Base-by-base conservation (phyloP, 2,329 filamentous ascomycete genomes). In the Akanthomyces lecanii region DNA sequence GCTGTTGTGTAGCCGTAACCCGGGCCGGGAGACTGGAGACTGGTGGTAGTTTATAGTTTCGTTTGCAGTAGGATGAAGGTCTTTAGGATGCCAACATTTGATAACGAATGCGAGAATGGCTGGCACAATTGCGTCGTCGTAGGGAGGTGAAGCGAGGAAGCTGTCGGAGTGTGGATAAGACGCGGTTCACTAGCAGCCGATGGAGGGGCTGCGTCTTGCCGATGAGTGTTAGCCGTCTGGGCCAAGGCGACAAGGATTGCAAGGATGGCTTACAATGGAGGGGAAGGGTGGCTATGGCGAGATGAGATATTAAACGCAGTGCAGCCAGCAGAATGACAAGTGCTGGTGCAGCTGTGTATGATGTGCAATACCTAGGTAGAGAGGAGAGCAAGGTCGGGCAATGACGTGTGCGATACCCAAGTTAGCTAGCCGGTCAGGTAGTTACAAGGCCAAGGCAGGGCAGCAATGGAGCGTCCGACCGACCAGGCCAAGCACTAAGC, bases 1-100 rank as follows among this genome's bases (percentile, higher is more conserved):
- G 79, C 76, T 75, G 76, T 71, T 70, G 72, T 76, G 74, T 74
- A 81, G 86, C 83, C 89, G 85, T 92, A 72, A 89, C 86, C 89
- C 89, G 73, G 90, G 88, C 86, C 80, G 78, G 87, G 87, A 56
- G n/a, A 23, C 47, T 42, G 30, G 47, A 16, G 42, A 12, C 21
- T 58, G 14, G 16, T 28, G 16, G 59, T 54, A 33, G 33, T 33
- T 38, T 48, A 21, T 55, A 18, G 10, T 45, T 40, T 55, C 21
- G 50, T 54, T 55, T 23, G 33, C 42, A 10, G 51, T 45, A 52
- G 47, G 42, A n/a, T 52, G 28, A 28, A 38, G 52, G n/a, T 45
- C 25, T 18, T 21, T 53, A 63, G 38, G 40, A 40, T 23, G 53
- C 36, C 51, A 25, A 30, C 56, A 61, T 61, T 38, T 44, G 51